These are phyloP conservation scores for Fusarium sulawesiense DNA, from an alignment of 2,329 filamentous ascomycete species.

Conservation along the genomic window DNA sequence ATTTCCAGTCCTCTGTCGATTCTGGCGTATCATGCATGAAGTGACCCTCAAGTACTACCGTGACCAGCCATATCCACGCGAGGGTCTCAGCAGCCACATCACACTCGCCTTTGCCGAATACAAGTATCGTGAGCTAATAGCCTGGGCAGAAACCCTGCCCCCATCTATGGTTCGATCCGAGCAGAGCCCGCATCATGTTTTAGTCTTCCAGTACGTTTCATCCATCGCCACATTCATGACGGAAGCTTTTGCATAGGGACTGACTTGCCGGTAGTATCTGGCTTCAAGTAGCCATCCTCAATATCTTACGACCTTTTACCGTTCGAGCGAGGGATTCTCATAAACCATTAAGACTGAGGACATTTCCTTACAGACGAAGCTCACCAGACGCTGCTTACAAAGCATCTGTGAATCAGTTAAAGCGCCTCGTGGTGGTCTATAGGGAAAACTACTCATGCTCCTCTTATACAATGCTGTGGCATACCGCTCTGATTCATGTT, in stretches of 20 bases:
- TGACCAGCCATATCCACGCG: conserved; percentile 10
- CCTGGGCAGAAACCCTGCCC: conserved; percentile 52
- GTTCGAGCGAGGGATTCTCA: neutral
- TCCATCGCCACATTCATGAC: neutral
- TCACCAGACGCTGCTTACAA: conserved; percentile 49
- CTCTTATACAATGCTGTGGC: conserved; percentile 54
- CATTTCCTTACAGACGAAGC: conserved; percentile 46
- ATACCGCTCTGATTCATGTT: conserved; percentile 55
- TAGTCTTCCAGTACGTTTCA: conserved; percentile 52
- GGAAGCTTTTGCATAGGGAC: neutral
- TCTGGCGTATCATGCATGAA: conserved; percentile 54
- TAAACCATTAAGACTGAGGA: conserved; percentile 29
- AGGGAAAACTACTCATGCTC: conserved; percentile 50
- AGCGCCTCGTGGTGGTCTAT: conserved; percentile 53
- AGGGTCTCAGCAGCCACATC: conserved; percentile 13
- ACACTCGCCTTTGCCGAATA: conserved; percentile 49
- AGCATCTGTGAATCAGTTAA: conserved; percentile 54
- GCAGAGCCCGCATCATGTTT: conserved; percentile 49
- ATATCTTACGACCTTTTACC: conserved; percentile 49
- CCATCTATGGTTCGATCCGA: conserved; percentile 42
- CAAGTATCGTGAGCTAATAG: conserved; percentile 54
- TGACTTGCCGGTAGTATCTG: conserved; percentile 51
- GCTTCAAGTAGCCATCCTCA: conserved; percentile 54
- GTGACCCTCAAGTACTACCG: conserved; percentile 47
- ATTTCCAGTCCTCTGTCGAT: conserved; percentile 50